phyloP scores from a whole-genome alignment of 1,284 basidiomycete genomes.

The Ustanciosporium gigantosporum region DNA sequence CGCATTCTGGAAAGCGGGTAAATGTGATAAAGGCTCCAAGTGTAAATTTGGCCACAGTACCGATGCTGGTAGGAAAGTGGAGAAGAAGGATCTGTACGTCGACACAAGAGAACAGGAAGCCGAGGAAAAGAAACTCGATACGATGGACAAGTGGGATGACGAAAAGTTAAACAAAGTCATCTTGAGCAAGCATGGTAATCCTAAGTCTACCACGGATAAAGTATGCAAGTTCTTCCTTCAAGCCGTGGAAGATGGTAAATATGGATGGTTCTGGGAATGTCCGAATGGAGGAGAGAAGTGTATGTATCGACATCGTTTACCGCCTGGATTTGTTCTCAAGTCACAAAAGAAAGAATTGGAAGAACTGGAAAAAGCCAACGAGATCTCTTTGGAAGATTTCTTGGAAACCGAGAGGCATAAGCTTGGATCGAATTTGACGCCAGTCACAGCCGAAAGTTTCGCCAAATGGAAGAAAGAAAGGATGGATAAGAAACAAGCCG shows the following conservation, averaged over 20 bases:
- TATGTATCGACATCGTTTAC: constrained; percentile 92
- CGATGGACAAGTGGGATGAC: constrained; percentile 98
- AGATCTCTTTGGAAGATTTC: constrained; percentile 94
- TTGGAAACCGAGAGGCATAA: constrained; percentile 94
- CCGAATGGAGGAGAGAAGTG: constrained; percentile 71
- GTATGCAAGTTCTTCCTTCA: constrained; percentile 97
- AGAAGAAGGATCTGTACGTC: constrained; percentile 95
- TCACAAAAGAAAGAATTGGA: constrained; percentile 71
- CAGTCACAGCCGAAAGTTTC: constrained; percentile 92
- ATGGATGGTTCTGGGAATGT: constrained; percentile 81
- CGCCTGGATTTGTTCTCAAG: constrained; percentile 82
- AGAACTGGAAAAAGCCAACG: constrained; percentile 76
- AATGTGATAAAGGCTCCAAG: constrained; percentile 65
- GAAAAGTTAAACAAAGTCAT: constrained; percentile 87
- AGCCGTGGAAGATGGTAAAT: constrained; percentile 91
- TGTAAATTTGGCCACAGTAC: constrained; percentile 88
- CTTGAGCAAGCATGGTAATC: constrained; percentile 84
- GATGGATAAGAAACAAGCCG: constrained; percentile 69
- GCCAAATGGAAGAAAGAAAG: constrained; percentile 82
- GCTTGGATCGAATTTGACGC: constrained; percentile 72
- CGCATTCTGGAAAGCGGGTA: constrained; percentile 57
- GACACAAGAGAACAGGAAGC: constrained; percentile 74
- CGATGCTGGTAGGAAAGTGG: constrained; percentile 84
- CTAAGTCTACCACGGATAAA: constrained; percentile 85
- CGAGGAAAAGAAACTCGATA: constrained; percentile 71